Conservation (phyloP, 306 rosid species). For the Vigna nakashimae region DNA sequence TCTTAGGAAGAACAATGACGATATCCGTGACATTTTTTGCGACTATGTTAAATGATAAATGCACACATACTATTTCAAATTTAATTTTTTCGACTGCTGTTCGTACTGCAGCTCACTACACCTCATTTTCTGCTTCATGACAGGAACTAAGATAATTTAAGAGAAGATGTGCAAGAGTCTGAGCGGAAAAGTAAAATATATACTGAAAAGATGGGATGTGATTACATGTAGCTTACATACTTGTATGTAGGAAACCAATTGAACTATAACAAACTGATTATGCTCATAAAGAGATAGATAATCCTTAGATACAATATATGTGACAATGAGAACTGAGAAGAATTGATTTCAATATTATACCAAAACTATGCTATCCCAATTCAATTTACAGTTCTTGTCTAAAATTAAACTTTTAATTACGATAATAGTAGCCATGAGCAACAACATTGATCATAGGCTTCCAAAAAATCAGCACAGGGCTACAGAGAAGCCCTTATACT, state of each 20-base stretch:
- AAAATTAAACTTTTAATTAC: neutral
- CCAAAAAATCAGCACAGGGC: neutral
- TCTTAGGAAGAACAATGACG: constrained; percentile 14
- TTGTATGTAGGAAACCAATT: neutral
- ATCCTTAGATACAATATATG: neutral
- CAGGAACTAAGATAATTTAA: neutral
- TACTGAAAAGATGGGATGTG: neutral
- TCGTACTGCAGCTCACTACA: neutral
- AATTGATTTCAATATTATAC: neutral
- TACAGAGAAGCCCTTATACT: constrained; percentile 4
- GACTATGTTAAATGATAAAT: neutral
- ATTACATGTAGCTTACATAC: neutral
- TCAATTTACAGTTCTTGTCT: neutral
- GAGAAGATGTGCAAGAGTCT: neutral
- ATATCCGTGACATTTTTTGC: neutral
- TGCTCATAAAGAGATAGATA: neutral
- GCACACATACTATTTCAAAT: neutral
- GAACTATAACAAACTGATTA: neutral
- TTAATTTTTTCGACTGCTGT: neutral
- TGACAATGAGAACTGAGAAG: neutral
- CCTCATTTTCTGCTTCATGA: constrained; percentile 2
- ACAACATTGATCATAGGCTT: constrained; percentile 29
- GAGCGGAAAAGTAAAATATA: neutral
- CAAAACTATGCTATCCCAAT: constrained; percentile 13
- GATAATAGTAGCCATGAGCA: neutral